Conservation (phyloP, 768 basidiomycete genomes). For the Bullera alba region DNA sequence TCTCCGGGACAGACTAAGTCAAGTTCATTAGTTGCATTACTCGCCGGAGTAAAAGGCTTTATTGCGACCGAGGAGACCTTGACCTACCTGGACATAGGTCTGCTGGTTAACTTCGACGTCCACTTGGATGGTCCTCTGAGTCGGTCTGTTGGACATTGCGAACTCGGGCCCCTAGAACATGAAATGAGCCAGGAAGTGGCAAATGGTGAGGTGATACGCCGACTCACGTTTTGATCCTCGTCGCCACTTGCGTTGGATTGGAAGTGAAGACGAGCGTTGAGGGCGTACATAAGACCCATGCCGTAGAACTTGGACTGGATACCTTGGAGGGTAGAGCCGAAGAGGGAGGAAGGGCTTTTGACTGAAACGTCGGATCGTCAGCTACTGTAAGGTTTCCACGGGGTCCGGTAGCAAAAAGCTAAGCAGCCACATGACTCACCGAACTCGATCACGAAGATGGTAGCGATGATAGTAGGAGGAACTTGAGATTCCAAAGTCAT, state of each 20-base stretch:
- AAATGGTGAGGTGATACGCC: no score
- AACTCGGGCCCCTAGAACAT: conserved; percentile 9
- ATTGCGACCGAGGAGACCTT: no score
- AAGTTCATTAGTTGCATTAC: no score
- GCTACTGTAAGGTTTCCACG: not conserved
- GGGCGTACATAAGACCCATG: conserved; percentile 15
- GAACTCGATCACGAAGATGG: conserved; percentile 23
- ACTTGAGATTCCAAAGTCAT: conserved; percentile 27
- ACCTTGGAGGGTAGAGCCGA: conserved; percentile 15
- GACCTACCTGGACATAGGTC: conserved; percentile 17
- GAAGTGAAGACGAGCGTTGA: conserved; percentile 14
- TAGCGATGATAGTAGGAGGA: conserved; percentile 19
- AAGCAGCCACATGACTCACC: conserved; percentile 17
- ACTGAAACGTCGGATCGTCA: conserved; percentile 1
- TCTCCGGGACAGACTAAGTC: no score
- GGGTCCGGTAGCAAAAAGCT: not conserved
- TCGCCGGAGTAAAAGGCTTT: no score
- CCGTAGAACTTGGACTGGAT: conserved; percentile 19
- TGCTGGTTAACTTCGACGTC: conserved; percentile 19
- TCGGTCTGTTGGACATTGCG: conserved; percentile 7
- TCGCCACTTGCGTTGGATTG: not conserved
- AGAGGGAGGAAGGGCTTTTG: conserved; percentile 9
- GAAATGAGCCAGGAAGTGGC: not conserved
- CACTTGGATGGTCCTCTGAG: conserved; percentile 16
- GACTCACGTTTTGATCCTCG: conserved; percentile 4